Base-by-base conservation (phyloP, 306 rosid genomes). In the Prinsepia uniflora region DNA sequence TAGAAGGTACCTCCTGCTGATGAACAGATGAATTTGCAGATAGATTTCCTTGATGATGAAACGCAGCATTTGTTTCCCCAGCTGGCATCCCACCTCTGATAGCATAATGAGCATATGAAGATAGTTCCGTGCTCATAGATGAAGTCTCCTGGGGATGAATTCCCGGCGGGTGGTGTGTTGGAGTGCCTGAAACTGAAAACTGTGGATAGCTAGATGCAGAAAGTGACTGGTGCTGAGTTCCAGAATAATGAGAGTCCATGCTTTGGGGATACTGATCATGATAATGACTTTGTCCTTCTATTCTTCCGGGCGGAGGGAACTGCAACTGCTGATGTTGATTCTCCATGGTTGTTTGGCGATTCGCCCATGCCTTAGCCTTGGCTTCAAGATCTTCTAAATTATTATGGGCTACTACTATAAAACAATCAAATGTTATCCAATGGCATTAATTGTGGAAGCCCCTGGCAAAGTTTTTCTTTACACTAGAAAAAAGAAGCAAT, bases 1-100 rank as follows among this genome's bases (percentile, higher is more conserved):
- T 95, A 95, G 96, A 89, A 95, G 99, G 96, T 91, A 95, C 97
- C 99, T 95, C 99, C 99, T 87, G 99, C 97, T 81, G 97, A 78
- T 87, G 86, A 86, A 89, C 91, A 58, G 93, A 83, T 78, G 90
- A 79, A 78, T 86, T 87, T 76, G 88, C 24, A 44, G 90, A 81
- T 50, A 84, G 49, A 76, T 65, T 86, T 75, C 89, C 92, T 76
- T 83, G 88, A 30, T 19, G 92, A 54, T 87, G 89, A 67, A 81
- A 79, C 70, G 81, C 68, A 84, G 81, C 72, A 81, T 73, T 84
- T 18, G 87, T 40, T 74, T 84, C 93, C 81, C 85, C 86, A 39
- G 82, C 72, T 58, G 78, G 13, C 44, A 81, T 80, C 68, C 86
- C 85, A 75, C 82, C 91, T 82, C 86, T 81, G 55, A 79, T 82